phyloP scores from a whole-genome alignment of 768 basidiomycete species.

The Amanita thiersii region DNA sequence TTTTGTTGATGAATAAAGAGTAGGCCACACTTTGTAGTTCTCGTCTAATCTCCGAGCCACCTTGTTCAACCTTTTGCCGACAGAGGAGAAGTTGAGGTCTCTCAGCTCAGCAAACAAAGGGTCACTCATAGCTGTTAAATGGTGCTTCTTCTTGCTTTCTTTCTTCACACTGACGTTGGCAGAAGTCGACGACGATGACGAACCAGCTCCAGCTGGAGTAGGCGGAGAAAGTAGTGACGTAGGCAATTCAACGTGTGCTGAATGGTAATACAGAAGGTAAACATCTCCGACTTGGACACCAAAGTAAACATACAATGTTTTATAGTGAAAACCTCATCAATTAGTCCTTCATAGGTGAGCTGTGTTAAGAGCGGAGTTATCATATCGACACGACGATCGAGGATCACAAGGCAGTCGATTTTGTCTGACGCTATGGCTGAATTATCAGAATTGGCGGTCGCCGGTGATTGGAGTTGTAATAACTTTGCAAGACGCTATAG shows the following conservation, averaged over 20 bases:
- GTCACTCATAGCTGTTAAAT: conserved; percentile 71
- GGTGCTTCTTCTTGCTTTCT: conserved; percentile 86
- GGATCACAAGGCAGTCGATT: conserved; percentile 79
- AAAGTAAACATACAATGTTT: conserved; percentile 57
- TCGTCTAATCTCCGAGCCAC: conserved; percentile 83
- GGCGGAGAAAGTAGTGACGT: conserved; percentile 59
- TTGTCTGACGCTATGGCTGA: conserved; percentile 42
- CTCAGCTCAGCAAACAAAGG: conserved; percentile 75
- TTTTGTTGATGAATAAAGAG: background rate
- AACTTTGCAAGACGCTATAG: conserved; percentile 69
- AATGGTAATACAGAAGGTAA: conserved; percentile 9
- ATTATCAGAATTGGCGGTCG: conserved; percentile 27
- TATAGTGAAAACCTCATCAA: conserved; percentile 88
- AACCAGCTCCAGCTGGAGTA: conserved; percentile 28
- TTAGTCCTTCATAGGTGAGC: conserved; percentile 91
- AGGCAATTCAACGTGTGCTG: conserved; percentile 79
- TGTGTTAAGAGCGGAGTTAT: conserved; percentile 94
- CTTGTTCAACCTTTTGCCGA: conserved; percentile 74
- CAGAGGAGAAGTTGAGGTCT: conserved; percentile 87
- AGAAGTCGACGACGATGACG: conserved; percentile 30
- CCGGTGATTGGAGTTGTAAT: conserved; percentile 50
- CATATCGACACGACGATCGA: conserved; percentile 92
- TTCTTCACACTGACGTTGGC: conserved; percentile 49
- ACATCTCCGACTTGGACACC: background rate
- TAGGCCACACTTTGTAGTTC: conserved; percentile 70